Base-by-base conservation (phyloP, 2,329 filamentous ascomycete species). In the Fusarium concolor region DNA sequence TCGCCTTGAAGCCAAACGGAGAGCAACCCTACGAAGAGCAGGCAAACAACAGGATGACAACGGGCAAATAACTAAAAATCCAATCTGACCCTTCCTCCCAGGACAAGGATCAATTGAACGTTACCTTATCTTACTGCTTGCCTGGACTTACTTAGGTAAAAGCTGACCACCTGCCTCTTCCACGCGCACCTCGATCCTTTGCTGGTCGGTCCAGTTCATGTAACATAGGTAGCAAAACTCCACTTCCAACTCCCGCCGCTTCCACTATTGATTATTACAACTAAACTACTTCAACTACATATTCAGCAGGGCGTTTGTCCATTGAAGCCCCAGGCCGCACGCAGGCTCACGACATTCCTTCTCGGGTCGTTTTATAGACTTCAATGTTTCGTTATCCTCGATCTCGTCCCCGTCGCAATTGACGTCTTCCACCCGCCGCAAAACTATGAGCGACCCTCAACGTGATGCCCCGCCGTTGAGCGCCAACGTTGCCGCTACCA, bases 401-500 rank as follows among this genome's bases (percentile, higher is more conserved):
- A 62, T 52, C 39, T 62, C 46, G 52, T 57, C 45, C 29, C 57
- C 54, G 50, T 67, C 63, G 56, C 71, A 68, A 73, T 73, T 73
- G 69, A 67, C 71, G 57, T 55, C 38, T 20, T 54, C n/a, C 50
- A 44, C 42, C 47, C 47, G 39, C 56, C 54, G 46, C 56, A 61
- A 46, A 68, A 62, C 44, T 72, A 80, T 79, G 78, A 72, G 71
- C 74, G 73, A 71, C 71, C 64, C 69, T 72, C 74, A 72, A 73
- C 71, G 67, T 68, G 74, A 77, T 74, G 74, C 75, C 72, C 77
- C 74, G 73, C 76, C 70, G 61, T 61, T 71, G 49, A 55, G 24
- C 57, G 45, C 52, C 26, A 47, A 46, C 46, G 35, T 52, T 53
- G 63, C 53, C 35, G 41, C 59, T 60, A 57, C 65, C 18, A 54